Evolutionary conservation across 176 grass and related monocot species (phyloP).

Genomic region (Aegilops tauschii): DNA sequence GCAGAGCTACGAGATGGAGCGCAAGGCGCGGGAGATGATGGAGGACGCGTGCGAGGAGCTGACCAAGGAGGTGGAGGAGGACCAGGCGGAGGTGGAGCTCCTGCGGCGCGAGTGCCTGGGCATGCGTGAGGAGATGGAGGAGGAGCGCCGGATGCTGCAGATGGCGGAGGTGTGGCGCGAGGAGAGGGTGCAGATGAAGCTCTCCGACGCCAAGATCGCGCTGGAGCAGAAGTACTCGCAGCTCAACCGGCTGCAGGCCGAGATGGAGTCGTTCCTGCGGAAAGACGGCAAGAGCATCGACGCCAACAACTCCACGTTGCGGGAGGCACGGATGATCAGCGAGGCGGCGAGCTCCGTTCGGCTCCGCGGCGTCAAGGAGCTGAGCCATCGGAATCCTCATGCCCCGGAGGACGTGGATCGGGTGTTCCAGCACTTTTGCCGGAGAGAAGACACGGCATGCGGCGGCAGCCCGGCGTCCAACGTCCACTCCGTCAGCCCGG

Average conservation of each 20-base stretch:
- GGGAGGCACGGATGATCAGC: constrained; percentile 12
- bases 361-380: background rate
- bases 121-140: constrained; percentile 56
- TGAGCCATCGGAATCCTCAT: background rate
- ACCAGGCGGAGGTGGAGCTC: constrained; percentile 53
- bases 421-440: constrained; percentile 24
- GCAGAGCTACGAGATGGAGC: constrained; percentile 42
- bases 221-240: constrained; percentile 39
- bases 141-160: constrained; percentile 62
- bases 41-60: constrained; percentile 60
- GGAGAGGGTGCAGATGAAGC: constrained; percentile 63
- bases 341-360: constrained; percentile 14
- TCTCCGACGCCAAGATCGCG: constrained; percentile 40
- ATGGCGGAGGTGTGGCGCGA: constrained; percentile 68
- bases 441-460: background rate
- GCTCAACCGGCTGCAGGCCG: constrained; percentile 32
- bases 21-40: constrained; percentile 58
- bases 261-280: constrained; percentile 47
- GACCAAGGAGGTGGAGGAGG: constrained; percentile 56
- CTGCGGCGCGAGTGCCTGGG: constrained; percentile 43
- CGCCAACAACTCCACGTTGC: background rate
- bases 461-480: background rate
- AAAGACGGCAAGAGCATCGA: background rate
- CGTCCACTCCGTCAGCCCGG: constrained; percentile 27
- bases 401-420: constrained; percentile 18